phyloP scores from a whole-genome alignment of 768 basidiomycete genomes.

The Rhodosporidiobolus sp. region DNA sequence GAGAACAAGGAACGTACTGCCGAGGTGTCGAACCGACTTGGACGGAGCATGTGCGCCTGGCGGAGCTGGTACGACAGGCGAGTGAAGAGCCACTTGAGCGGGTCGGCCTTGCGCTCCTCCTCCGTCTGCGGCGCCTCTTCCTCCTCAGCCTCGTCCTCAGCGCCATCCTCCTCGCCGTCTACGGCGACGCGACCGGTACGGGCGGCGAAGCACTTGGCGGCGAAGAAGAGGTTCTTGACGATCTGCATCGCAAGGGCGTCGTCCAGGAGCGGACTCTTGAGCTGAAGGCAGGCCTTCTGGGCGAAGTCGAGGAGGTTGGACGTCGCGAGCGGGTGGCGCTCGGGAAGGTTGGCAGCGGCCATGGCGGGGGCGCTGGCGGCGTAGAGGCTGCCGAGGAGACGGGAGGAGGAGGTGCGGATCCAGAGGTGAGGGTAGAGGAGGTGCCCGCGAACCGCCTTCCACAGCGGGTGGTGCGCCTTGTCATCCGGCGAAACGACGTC shows the following conservation, averaged over 20 bases:
- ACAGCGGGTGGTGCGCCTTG: conserved; percentile 48
- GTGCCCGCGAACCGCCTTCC: conserved; percentile 63
- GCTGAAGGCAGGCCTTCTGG: conserved; percentile 67
- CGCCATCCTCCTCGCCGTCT: conserved; percentile 42
- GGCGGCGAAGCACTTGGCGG: conserved; percentile 77
- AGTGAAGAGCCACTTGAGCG: conserved; percentile 89
- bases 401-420: conserved; percentile 78
- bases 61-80: conserved; percentile 70
- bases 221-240: conserved; percentile 87
- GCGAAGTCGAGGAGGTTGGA: conserved; percentile 62
- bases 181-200: neutral
- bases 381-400: conserved; percentile 71
- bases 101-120: conserved; percentile 50
- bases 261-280: conserved; percentile 77
- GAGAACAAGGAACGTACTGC: too few species aligned
- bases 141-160: conserved; percentile 47
- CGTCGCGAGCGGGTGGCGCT: conserved; percentile 56
- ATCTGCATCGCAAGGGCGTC: conserved; percentile 71
- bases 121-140: conserved; percentile 40
- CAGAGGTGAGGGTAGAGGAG: conserved; percentile 89
- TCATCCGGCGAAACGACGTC: conserved; percentile 47
- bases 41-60: conserved; percentile 41
- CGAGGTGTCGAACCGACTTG: conserved; percentile 36
- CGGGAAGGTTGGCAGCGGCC: conserved; percentile 48
- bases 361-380: conserved; percentile 47